These are phyloP conservation scores for Sideroxylon spinosum DNA, from an alignment of 179 eudicot species.

Conservation along the genomic window DNA sequence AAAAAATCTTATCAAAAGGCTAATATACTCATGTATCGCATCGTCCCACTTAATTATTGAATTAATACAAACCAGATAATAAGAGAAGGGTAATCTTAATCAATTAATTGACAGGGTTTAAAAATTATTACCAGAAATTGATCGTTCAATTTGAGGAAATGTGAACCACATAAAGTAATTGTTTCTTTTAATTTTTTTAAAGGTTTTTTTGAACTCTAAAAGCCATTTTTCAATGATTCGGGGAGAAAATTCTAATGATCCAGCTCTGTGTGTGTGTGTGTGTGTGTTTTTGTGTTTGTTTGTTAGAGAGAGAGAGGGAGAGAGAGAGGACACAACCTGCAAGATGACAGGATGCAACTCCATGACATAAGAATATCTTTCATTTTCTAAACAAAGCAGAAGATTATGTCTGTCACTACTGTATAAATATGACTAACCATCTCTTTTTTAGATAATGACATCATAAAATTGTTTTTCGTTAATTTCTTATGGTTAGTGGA, in stretches of 20 bases:
- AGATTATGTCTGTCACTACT: too few species aligned
- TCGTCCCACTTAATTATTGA: background rate
- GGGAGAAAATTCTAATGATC: background rate
- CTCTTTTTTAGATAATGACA: too few species aligned
- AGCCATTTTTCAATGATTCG: background rate
- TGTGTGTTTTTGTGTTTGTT: too few species aligned
- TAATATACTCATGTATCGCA: background rate
- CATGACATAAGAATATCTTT: too few species aligned
- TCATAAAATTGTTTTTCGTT: too few species aligned
- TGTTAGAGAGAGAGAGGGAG: background rate
- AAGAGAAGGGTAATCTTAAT: background rate
- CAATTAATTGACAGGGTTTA: background rate
- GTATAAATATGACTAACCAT: too few species aligned
- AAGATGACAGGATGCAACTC: background rate
- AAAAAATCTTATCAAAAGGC: background rate
- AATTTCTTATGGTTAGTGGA: too few species aligned
- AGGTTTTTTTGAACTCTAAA: background rate
- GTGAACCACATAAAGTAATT: background rate
- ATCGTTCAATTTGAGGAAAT: constrained; percentile 6
- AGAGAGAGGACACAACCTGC: background rate
- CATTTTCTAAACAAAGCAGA: too few species aligned
- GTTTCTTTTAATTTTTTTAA: background rate
- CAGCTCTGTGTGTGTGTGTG: background rate
- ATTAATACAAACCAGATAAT: background rate
- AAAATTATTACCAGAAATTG: background rate